Evolutionary conservation across 2,329 filamentous ascomycete genomes (phyloP), one percentile per base, ranked within the genome.

Genomic region (Cercospora zeina): DNA sequence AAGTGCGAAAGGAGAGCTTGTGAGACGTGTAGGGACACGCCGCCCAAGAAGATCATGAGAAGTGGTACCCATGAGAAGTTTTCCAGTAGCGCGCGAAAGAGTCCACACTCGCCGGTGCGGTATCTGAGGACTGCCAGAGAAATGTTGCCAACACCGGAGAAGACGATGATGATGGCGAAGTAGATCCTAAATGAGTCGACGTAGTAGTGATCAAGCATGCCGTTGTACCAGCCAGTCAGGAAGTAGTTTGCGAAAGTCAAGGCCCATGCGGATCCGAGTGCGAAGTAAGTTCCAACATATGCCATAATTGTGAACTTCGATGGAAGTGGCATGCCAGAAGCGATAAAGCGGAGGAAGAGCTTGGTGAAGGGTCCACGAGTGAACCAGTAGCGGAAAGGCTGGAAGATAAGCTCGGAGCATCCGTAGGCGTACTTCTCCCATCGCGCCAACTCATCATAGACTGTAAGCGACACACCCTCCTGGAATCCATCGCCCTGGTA

Each of bases 381-480:
- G 49, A 86, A 75, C 90, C 90, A 93, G 68, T 85, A 86, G 63
- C 84, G 83, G 63, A 93, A 80, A 2, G 90, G 90, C 72, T 93
- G 84, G 79, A 95, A 93, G 61, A 93, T 81, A 61, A 93, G 81
- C 78, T 93, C 90, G 74, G 89, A 90, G 77, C 90, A 93, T 37
- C 90, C 89, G 70, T 91, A 93, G 2, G 90, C 90, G 73, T 92
- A 92, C 77, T 93, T 93, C 73, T 93, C 90, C 90, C 90, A 93
- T 61, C 90, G 87, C 1, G 89, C 88, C 63, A 93, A 81, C 75
- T 93, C 90, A 75, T 93, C 90, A 72, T 93, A 92, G 9, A 93
- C 89, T 0, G 90, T 93, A 61, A 93, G 80, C 1, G 90, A 93
- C 58, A 93, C 90, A 67, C 90, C 90, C 74, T 93, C 90, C 73